Evolutionary conservation across 805 yeast species (phyloP), one percentile per base, ranked within the genome.

Genomic region (Clavispora asparagi): DNA sequence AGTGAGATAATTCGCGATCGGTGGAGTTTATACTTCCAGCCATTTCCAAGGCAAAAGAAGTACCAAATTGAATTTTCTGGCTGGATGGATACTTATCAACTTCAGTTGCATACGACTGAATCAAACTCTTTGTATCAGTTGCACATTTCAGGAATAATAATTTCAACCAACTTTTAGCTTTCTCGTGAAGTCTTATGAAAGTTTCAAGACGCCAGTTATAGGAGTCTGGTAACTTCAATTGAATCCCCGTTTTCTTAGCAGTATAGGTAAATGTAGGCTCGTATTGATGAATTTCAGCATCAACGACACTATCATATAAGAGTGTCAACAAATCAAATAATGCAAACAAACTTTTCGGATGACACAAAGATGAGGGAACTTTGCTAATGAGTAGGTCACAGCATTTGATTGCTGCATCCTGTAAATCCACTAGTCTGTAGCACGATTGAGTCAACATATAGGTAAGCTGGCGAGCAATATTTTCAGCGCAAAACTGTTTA

Each of bases 1-100:
- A 69, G 38, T 77, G 75, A 2, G 79, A 74, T 27, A 83, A 63
- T 56, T 86, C 94, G 39, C 83, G 69, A 56, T 88, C 95, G 27
- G 73, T 74, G 16, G 83, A 73, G n/a, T 82, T 67, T 11, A 88
- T 76, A 5, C 78, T 63, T 4, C 94, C 89, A 1, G 96, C 95
- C 83, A 89, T 78, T 53, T 87, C 94, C 47, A 91, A 69, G 0
- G 99, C 98, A 73, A 92, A 87, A 0, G 95, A 83, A 41, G 90
- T 84, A 45, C 98, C 98, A 57, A 77, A 82, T 46, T 86, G 83
- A 37, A 87, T 76, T 7, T 43, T 50, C 26, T 44, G 46, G 29
- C 31, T 60, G n/a, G 52, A 39, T 38, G 49, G 58, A 39, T 47
- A 50, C 42, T 40, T 53, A 30, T 54, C 64, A 17, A 52, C 35